Base-by-base conservation (phyloP, 2,329 filamentous ascomycete species). In the Lecanicillium sp. region DNA sequence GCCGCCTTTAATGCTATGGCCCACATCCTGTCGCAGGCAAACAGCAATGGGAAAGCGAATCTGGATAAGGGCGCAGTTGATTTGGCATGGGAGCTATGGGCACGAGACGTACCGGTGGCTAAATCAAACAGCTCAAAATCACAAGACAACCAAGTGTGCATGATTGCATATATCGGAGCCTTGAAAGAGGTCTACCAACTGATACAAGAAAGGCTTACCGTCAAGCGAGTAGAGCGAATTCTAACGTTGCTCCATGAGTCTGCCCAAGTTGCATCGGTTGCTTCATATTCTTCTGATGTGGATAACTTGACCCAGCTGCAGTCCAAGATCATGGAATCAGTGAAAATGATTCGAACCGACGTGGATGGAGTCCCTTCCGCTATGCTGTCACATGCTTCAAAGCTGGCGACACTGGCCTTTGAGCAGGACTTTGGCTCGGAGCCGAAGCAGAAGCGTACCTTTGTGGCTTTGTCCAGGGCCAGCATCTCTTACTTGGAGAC, bases 401-500 rank as follows among this genome's bases (percentile, higher is more conserved):
- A 86, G 42, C 81, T 95, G 51, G 77, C 82, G 8, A 76, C 79
- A 2, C 70, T 95, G 27, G 84, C 88, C 1, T 90, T 87, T 56
- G 65, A 71, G 0, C 62, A 66, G 49, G 59, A 68, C 49, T 47
- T 59, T 51, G 19, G 64, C 52, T 48, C 67, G 54, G 55, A 56
- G 11, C 64, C 69, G 11, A 55, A 59, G 1, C 60, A 68, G 43
- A 81, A 81, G 49, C 86, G 88, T 6, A 95, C 89, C 0, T 97
- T 90, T 60, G 82, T 98, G 48, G 91, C 93, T 27, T 79, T 97
- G 60, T 89, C 90, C 1, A 95, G 93, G 63, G 79, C 80, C 17
- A 82, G 85, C 50, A 93, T 95, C 76, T 70, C 75, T 2, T 77
- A 89, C 38, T 65, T 94, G 2, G 74, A 86, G 53, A 68, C 67